Evolutionary conservation across 2,329 filamentous ascomycete species (phyloP).

Genomic region (Colletotrichum karsti): DNA sequence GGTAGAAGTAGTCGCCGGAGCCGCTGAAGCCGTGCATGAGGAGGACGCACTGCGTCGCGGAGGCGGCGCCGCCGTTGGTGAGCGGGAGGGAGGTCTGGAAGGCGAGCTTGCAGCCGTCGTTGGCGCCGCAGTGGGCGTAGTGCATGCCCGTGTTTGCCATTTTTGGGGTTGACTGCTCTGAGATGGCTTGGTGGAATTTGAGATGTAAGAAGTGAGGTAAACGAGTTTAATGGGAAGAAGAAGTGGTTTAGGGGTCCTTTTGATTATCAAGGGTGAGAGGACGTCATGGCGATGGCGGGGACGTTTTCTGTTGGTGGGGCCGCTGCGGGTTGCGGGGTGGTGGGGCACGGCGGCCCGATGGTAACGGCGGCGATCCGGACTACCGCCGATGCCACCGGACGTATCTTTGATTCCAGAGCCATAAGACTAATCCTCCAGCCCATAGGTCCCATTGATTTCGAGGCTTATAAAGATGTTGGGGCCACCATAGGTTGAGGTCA

Average conservation of each 20-base stretch:
- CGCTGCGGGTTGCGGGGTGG: constrained; percentile 9
- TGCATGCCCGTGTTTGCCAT: constrained; percentile 36
- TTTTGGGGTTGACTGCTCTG: not conserved
- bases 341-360: not conserved
- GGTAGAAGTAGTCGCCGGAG: constrained; percentile 46
- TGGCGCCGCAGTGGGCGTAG: constrained; percentile 37
- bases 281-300: constrained; percentile 16
- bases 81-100: constrained; percentile 44
- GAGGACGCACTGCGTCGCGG: constrained; percentile 37
- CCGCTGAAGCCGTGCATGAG: constrained; percentile 52
- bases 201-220: not conserved
- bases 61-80: not conserved
- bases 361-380: constrained; percentile 10
- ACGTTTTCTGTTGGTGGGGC: constrained; percentile 21
- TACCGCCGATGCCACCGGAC: not conserved
- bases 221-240: not conserved
- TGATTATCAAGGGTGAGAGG: not conserved
- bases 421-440: not conserved
- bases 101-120: constrained; percentile 43
- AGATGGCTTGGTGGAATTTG: not conserved
- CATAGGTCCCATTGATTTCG: not conserved
- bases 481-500: no score
- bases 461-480: no score
- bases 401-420: not conserved
- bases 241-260: not conserved